These are phyloP conservation scores for Parascedosporium putredinis DNA, from an alignment of 2,329 filamentous ascomycete species.

Conservation along the genomic window DNA sequence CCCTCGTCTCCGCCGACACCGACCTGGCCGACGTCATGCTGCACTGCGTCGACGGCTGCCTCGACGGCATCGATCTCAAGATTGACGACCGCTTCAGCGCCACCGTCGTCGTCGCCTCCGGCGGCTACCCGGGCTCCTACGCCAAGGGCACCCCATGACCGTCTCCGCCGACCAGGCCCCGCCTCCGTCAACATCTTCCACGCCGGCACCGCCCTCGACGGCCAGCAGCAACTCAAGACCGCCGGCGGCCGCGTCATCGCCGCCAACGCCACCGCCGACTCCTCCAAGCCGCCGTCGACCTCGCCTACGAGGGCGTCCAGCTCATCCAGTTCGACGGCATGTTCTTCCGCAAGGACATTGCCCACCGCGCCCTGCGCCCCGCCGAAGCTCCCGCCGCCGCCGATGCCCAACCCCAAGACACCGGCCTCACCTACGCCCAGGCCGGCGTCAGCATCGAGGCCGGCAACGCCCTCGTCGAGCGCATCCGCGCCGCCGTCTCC, in stretches of 20 bases:
- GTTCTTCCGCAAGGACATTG: constrained; percentile 91
- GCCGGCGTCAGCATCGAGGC: constrained; percentile 92
- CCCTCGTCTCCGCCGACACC: constrained; percentile 64
- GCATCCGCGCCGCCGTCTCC: constrained; percentile 82
- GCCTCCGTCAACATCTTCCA: constrained; percentile 70
- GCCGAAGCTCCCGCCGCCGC: constrained; percentile 22
- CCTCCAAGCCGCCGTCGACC: constrained; percentile 74
- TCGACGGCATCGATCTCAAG: constrained; percentile 59
- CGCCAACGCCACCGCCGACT: constrained; percentile 63
- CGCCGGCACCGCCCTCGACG: constrained; percentile 65
- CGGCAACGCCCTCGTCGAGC: constrained; percentile 83
- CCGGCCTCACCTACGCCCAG: constrained; percentile 75
- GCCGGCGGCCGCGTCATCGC: constrained; percentile 89
- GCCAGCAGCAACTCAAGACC: constrained; percentile 58
- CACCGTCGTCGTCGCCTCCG: constrained; percentile 88
- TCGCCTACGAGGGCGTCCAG: constrained; percentile 72
- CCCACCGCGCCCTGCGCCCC: constrained; percentile 57
- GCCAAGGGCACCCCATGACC: constrained; percentile 60
- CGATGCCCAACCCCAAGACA: constrained; percentile 20
- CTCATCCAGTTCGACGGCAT: constrained; percentile 74
- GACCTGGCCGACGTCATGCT: constrained; percentile 85
- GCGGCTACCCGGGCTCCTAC: constrained; percentile 82
- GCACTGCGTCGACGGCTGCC: constrained; percentile 66
- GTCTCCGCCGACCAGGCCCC: constrained; percentile 34
- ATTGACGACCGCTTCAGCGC: constrained; percentile 64